phyloP scores from a whole-genome alignment of 208 protist genomes.

The Trypanosoma mega region DNA sequence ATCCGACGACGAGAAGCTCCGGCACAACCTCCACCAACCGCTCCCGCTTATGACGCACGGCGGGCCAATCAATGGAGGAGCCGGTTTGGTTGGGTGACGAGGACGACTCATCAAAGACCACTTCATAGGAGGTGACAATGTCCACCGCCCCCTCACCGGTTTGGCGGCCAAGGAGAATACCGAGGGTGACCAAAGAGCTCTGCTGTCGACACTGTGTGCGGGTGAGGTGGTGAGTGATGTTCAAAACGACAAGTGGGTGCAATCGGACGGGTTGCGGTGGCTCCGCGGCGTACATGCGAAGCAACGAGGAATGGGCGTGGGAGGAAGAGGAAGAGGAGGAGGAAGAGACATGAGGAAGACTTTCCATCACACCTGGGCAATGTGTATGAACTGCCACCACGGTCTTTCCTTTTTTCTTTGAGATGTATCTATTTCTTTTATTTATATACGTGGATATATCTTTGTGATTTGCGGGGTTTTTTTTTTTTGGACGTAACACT shows the following conservation, averaged over 20 bases:
- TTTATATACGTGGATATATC: no score
- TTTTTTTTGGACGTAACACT: no score
- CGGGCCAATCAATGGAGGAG: constrained; percentile 33
- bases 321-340: constrained; percentile 21
- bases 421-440: no score
- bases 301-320: constrained; percentile 10
- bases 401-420: no score
- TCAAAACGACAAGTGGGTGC: constrained; percentile 72
- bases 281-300: constrained; percentile 11
- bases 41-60: constrained; percentile 34
- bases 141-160: constrained; percentile 26
- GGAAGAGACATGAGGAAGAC: constrained; percentile 6
- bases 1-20: constrained; percentile 56
- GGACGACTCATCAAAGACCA: constrained; percentile 16
- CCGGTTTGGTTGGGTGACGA: no score
- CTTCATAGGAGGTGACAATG: constrained; percentile 51
- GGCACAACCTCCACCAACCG: constrained; percentile 47
- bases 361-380: no score
- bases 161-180: constrained; percentile 30
- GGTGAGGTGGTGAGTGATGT: constrained; percentile 66
- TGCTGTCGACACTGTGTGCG: constrained; percentile 22
- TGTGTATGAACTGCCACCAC: no score
- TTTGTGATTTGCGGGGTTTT: no score
- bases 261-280: constrained; percentile 29
- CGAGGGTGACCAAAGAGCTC: not conserved